These are phyloP conservation scores for Strigomonas culicis DNA, from an alignment of 208 protist genomes.

Conservation along the genomic window DNA sequence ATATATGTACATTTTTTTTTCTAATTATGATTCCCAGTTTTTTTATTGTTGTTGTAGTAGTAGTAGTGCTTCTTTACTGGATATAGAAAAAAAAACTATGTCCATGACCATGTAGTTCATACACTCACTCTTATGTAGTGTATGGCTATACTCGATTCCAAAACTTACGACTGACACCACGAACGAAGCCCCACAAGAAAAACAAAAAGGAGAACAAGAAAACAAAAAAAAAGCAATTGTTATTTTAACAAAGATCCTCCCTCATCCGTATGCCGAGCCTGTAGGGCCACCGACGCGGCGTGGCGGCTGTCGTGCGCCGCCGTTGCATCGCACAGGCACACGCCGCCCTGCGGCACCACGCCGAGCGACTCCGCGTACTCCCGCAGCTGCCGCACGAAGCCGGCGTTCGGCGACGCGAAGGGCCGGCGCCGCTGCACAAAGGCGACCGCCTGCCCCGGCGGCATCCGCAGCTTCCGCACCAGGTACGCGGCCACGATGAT, in stretches of 20 bases:
- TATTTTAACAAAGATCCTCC: neutral
- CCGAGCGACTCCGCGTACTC: constrained; percentile 28
- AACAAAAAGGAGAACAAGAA: too few species aligned
- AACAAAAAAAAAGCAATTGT: neutral
- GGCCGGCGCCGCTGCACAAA: constrained; percentile 44
- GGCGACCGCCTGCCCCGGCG: constrained; percentile 35
- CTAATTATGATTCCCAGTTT: too few species aligned
- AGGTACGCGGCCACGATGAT: constrained; percentile 73
- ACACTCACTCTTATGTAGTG: too few species aligned
- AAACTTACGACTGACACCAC: too few species aligned
- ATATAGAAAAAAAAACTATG: too few species aligned
- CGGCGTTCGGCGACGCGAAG: constrained; percentile 60
- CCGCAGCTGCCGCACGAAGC: constrained; percentile 59
- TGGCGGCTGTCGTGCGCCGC: neutral
- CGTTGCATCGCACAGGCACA: too few species aligned
- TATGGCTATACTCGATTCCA: too few species aligned
- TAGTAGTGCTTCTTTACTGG: too few species aligned
- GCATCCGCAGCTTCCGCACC: constrained; percentile 62
- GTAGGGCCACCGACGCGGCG: neutral
- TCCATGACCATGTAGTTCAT: too few species aligned
- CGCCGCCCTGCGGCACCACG: neutral
- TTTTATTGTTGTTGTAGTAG: too few species aligned
- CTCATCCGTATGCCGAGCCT: neutral
- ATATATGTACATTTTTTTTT: constrained; percentile 12
- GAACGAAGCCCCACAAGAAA: too few species aligned